Evolutionary conservation across 2,329 filamentous ascomycete genomes (phyloP), one percentile per base, ranked within the genome.

Genomic region (Thielaviopsis punctulata): DNA sequence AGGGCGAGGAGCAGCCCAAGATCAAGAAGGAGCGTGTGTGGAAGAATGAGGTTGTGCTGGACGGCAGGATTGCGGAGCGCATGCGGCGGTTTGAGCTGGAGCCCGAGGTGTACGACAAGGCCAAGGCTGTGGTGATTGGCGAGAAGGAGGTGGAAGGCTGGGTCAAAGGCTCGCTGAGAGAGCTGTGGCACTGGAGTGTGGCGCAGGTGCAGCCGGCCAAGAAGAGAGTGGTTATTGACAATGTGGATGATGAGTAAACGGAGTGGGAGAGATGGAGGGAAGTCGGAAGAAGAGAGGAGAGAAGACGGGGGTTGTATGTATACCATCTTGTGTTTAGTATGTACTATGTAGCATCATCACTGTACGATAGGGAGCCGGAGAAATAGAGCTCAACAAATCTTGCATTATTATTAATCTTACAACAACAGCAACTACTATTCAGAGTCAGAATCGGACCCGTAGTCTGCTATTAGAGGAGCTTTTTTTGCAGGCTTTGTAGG

Each of bases 51-150:
- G 70, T 95, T 50, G 79, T 84, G 2, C 63, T 95, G 9, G 89
- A 98, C 63, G 68, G 77, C 12, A 76, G 89, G 36, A 80, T 95
- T 56, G 77, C 76, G 4, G 73, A 73, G 60, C 79, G 86, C 51
- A 95, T 96, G 90, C 75, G 84, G 53, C 77, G 77, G 51, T 93
- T 92, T 60, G 75, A 83, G 62, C 67, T 95, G 22, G 69, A 66
- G 12, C 68, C 76, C 0, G 83, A 84, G 54, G 82, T 88, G 33
- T 84, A 89, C 64, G 76, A 74, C 33, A 74, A 79, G 53, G 82
- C 82, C 1, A 69, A 72, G 45, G 67, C 69, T 53, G 77, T 88
- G 51, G 71, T 72, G 24, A 73, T 83, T 13, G 76, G 79, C 0
- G 75, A 82, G 63, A 79, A 82, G 60, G 80, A 85, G 62, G 67